Evolutionary conservation across 306 rosid species (phyloP), one percentile per base, ranked within the genome.

Genomic region (Luffa acutangula): DNA sequence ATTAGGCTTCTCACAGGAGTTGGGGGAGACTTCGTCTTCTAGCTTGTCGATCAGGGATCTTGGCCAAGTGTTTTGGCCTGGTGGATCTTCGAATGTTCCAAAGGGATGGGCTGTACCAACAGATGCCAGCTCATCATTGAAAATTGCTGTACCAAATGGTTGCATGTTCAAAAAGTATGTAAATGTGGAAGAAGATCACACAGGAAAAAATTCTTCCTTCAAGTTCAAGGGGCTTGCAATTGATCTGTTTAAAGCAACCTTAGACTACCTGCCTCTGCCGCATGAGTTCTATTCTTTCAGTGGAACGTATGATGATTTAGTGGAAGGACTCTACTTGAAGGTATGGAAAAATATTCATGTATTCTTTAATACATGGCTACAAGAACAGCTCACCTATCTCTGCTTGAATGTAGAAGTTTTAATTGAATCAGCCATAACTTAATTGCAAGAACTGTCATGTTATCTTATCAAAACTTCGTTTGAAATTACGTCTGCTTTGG

Each of bases 61-160:
- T 11, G 85, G 82, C 54, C 77, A 71, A 67, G 80, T 89, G 15
- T 36, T 84, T 53, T 87, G 88, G 90, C 92, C 90, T 14, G 92
- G 89, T 20, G 80, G 82, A 54, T 78, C 87, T 76, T 52, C 60
- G 78, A 12, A 10, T 7, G 78, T 45, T 64, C 88, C 92, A 67
- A 86, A 53, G 80, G 91, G 88, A 60, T 84, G 89, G 91, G 48
- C 20, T 15, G 36, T 20, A 18, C 52, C 81, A 45, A 63, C 81
- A 45, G 15, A 57, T 7, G 53, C 63, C 58, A 82, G 60, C 0
- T 75, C 75, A 13, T 80, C 67, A 10, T 77, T 87, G 63, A 87
- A 59, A 74, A 77, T 87, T 80, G 92, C 84, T 1, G 90, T 85
- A 25, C 92, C 90, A 0, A 21, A 36, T 45, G 9, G 53, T 70